Conservation (phyloP, 148 eudicot species). For the Salicornia ramosissima region DNA sequence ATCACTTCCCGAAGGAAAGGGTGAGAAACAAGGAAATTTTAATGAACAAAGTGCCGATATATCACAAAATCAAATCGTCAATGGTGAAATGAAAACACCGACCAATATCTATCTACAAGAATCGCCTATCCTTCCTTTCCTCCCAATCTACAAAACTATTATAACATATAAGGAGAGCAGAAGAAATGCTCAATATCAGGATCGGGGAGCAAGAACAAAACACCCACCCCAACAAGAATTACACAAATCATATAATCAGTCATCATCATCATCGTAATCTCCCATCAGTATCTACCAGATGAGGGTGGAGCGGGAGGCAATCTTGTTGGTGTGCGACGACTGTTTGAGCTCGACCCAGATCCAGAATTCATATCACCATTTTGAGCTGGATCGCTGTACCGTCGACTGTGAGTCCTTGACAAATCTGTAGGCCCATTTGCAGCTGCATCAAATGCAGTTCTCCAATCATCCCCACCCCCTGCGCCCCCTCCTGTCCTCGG, state of each 20-base stretch:
- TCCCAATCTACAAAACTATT: conserved; percentile 46
- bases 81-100: conserved; percentile 21
- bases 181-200: conserved; percentile 35
- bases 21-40: conserved; percentile 16
- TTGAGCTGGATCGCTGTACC: conserved; percentile 63
- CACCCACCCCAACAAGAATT: conserved; percentile 43
- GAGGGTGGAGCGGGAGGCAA: conserved; percentile 97
- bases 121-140: conserved; percentile 24
- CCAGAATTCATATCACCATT: conserved; percentile 65
- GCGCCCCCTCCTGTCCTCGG: conserved; percentile 69
- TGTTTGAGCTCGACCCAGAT: conserved; percentile 60
- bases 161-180: conserved; percentile 34
- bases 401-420: conserved; percentile 66
- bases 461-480: conserved; percentile 80
- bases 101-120: conserved; percentile 56
- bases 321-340: conserved; percentile 89
- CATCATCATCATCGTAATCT: conserved; percentile 19
- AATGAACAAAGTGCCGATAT: conserved; percentile 26
- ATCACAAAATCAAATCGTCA: conserved; percentile 32
- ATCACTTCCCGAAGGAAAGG: neutral
- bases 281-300: conserved; percentile 54
- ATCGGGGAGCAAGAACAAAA: conserved; percentile 31
- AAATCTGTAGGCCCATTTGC: conserved; percentile 70
- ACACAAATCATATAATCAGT: conserved; percentile 30
- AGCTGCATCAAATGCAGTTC: conserved; percentile 92